These are phyloP conservation scores for Endoconidiophora laricicola DNA, from an alignment of 2,329 filamentous ascomycete genomes.

Conservation along the genomic window DNA sequence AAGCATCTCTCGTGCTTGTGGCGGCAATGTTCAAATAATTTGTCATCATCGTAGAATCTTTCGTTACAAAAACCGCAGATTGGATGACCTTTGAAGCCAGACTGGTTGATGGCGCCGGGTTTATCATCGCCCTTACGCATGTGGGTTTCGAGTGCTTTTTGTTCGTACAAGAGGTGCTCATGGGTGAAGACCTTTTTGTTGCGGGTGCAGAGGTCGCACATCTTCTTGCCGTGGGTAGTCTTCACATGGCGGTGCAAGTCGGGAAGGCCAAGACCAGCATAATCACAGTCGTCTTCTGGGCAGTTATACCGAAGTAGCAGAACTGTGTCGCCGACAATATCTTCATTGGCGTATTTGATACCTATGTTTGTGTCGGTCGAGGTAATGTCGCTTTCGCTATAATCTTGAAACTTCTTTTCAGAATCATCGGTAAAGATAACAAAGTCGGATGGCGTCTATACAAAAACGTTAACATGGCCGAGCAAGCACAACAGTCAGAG, in stretches of 20 bases:
- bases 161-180: slow-evolving; percentile 83
- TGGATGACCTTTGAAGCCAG: slow-evolving; percentile 89
- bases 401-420: slow-evolving; percentile 74
- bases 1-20: slow-evolving; percentile 92
- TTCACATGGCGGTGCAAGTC: slow-evolving; percentile 60
- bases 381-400: slow-evolving; percentile 52
- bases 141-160: slow-evolving; percentile 65
- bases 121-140: slow-evolving; percentile 84
- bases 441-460: slow-evolving; percentile 49
- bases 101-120: slow-evolving; percentile 79
- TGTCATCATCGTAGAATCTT: slow-evolving; percentile 90
- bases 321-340: slow-evolving; percentile 82
- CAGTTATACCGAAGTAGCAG: slow-evolving; percentile 88
- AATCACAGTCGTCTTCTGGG: slow-evolving; percentile 63
- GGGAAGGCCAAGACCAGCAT: slow-evolving; percentile 54
- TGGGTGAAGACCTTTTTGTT: slow-evolving; percentile 99
- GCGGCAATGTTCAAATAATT: slow-evolving; percentile 82
- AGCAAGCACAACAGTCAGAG: neutral
- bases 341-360: slow-evolving; percentile 74
- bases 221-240: slow-evolving; percentile 64
- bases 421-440: slow-evolving; percentile 86
- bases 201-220: slow-evolving; percentile 78
- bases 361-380: slow-evolving; percentile 72
- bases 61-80: slow-evolving; percentile 84
- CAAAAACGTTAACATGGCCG: slow-evolving; percentile 14